Base-by-base conservation (phyloP, 768 basidiomycete species). In the Sarcomyxa edulis region DNA sequence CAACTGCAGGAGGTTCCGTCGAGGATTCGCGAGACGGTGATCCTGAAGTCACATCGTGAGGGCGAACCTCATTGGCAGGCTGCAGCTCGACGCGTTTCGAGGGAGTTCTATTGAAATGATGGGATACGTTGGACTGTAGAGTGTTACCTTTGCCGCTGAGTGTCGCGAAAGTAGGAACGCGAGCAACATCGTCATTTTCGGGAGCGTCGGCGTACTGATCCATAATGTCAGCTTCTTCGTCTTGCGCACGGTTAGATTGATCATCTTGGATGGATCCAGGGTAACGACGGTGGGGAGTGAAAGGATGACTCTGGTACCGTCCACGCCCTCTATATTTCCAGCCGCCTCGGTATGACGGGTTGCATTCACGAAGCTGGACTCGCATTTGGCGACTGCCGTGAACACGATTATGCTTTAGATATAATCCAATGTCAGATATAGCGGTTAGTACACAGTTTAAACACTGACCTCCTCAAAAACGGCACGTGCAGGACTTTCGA, bases 361-460 rank as follows among this genome's bases (percentile, higher is more conserved):
- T 76, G 50, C 72, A 73, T 46, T 86, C 84, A 29, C 84, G 72
- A 25, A 88, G 61, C 47, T 87, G 83, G 24, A 90, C 84, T 14
- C 85, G 77, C 54, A 90, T 78, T 4, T 76, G 66, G 31, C 83
- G 78, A 19, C 84, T 85, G 37, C 78, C 74, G 40, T 82, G 69
- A 10, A 78, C 55, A 29, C 74, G 76, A 52, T 85, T 81, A 47
- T 88, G 79, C 86, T 89, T 29, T n/a, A 32, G 32, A 15, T 37
- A 34, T 26, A 28, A 18, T 37, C n/a, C n/a, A n/a, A n/a, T n/a
- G 32, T 12, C 38, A 27, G 5, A 41, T 31, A 30, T 15, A 19
- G 18, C 9, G 18, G 27, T 15, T 8, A 39, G 31, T 19, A 23
- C 19, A 11, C 15, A 24, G 11, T n/a, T 32, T 4, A 35, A 35